phyloP scores from a whole-genome alignment of 768 basidiomycete species.

The Podaxis sp. region DNA sequence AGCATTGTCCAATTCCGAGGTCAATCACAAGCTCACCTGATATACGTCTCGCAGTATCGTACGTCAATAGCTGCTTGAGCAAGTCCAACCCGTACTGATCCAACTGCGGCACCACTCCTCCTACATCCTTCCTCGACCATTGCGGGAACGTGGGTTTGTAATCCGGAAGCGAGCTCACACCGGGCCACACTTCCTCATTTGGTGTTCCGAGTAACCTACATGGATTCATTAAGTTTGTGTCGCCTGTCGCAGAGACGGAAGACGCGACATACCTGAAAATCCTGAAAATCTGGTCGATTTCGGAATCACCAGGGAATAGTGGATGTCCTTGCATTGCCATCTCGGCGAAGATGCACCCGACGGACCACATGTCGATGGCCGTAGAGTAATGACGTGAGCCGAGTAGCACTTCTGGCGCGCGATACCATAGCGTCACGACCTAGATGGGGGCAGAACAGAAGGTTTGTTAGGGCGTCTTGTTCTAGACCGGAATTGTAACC shows the following conservation, averaged over 20 bases:
- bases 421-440: slow-evolving; percentile 99
- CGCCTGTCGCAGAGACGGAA: neutral
- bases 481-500: slow-evolving; percentile 3
- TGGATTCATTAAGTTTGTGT: neutral
- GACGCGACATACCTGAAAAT: slow-evolving; percentile 78
- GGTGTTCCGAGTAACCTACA: slow-evolving; percentile 91
- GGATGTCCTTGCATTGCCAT: slow-evolving; percentile 92
- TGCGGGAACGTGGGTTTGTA: slow-evolving; percentile 97
- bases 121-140: slow-evolving; percentile 80
- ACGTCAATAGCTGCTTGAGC: slow-evolving; percentile 71
- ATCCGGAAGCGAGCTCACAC: slow-evolving; percentile 82
- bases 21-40: slow-evolving; percentile 59
- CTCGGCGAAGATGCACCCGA: slow-evolving; percentile 97
- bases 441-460: slow-evolving; percentile 23
- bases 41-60: slow-evolving; percentile 89
- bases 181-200: slow-evolving; percentile 87
- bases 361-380: slow-evolving; percentile 99
- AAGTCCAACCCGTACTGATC: slow-evolving; percentile 80
- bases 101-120: slow-evolving; percentile 58
- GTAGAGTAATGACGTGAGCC: slow-evolving; percentile 96
- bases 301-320: slow-evolving; percentile 97
- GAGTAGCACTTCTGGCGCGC: slow-evolving; percentile 94
- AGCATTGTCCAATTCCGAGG: slow-evolving; percentile 34
- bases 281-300: slow-evolving; percentile 99
- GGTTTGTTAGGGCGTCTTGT: neutral